Conservation (phyloP, 163 green algal genomes). For the Dunaliella salina region DNA sequence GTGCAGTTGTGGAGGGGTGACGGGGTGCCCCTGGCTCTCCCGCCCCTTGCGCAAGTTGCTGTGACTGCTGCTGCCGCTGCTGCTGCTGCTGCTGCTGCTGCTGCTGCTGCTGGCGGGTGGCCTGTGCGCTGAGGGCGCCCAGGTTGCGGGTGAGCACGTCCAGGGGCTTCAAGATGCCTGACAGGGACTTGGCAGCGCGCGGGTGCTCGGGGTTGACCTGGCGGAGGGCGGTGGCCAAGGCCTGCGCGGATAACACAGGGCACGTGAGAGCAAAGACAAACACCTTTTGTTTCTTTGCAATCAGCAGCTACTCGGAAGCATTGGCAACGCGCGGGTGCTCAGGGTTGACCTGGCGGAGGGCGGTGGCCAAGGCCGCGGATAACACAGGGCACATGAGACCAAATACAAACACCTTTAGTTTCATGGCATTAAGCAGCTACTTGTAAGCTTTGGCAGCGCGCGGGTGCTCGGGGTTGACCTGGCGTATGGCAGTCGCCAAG, state of each 20-base stretch:
- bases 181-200: conserved; percentile 35
- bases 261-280: too few species aligned
- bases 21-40: background rate
- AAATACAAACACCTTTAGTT: too few species aligned
- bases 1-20: too few species aligned
- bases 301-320: too few species aligned
- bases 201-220: conserved; percentile 75
- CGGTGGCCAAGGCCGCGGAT: conserved; percentile 55
- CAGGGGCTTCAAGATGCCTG: conserved; percentile 69
- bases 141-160: conserved; percentile 75
- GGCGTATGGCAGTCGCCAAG: conserved; percentile 60
- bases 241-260: background rate
- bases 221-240: conserved; percentile 63
- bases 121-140: conserved; percentile 19
- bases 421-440: too few species aligned
- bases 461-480: conserved; percentile 75
- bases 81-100: conserved; percentile 4
- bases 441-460: conserved; percentile 18
- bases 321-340: conserved; percentile 58
- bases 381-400: too few species aligned
- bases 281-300: too few species aligned
- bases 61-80: conserved; percentile 19
- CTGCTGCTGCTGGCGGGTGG: conserved; percentile 13
- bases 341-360: conserved; percentile 68
- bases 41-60: background rate